These are phyloP conservation scores for Neonectria magnoliae DNA, from an alignment of 2,329 filamentous ascomycete species.

Conservation along the genomic window DNA sequence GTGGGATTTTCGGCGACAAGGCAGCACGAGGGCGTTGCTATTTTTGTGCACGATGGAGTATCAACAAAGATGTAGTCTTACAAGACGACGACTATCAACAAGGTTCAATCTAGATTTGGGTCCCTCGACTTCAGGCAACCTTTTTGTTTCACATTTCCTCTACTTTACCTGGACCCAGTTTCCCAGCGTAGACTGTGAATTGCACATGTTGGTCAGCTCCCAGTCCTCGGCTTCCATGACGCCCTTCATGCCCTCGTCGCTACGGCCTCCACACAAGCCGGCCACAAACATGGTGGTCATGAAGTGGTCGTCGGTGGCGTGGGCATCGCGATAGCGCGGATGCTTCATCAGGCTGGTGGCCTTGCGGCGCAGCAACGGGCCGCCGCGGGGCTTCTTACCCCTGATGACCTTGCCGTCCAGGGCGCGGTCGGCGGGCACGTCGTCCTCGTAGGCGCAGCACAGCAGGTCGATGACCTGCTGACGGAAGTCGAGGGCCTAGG, in stretches of 20 bases:
- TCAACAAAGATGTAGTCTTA: background rate
- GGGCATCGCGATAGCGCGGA: slow-evolving; percentile 71
- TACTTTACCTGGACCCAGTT: slow-evolving; percentile 19
- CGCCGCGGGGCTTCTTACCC: slow-evolving; percentile 21
- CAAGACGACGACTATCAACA: background rate
- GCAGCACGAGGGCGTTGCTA: background rate
- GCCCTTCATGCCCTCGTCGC: slow-evolving; percentile 54
- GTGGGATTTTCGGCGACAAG: background rate
- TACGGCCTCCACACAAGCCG: slow-evolving; percentile 56
- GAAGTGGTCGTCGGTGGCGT: slow-evolving; percentile 77
- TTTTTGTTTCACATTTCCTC: background rate
- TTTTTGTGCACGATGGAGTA: background rate
- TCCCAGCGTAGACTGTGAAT: slow-evolving; percentile 67
- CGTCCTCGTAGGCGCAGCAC: slow-evolving; percentile 46
- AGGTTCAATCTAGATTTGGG: background rate
- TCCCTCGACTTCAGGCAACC: background rate
- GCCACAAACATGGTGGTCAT: slow-evolving; percentile 73
- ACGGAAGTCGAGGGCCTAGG: slow-evolving; percentile 71
- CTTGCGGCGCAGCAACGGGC: slow-evolving; percentile 22
- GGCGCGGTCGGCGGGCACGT: slow-evolving; percentile 15
- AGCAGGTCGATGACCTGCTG: slow-evolving; percentile 72
- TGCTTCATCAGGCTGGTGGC: slow-evolving; percentile 70
- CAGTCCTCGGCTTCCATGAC: slow-evolving; percentile 66
- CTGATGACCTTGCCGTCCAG: slow-evolving; percentile 14
- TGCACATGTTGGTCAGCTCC: slow-evolving; percentile 74